Base-by-base conservation (phyloP, 257 asterid genomes). In the Capsicum baccatum region DNA sequence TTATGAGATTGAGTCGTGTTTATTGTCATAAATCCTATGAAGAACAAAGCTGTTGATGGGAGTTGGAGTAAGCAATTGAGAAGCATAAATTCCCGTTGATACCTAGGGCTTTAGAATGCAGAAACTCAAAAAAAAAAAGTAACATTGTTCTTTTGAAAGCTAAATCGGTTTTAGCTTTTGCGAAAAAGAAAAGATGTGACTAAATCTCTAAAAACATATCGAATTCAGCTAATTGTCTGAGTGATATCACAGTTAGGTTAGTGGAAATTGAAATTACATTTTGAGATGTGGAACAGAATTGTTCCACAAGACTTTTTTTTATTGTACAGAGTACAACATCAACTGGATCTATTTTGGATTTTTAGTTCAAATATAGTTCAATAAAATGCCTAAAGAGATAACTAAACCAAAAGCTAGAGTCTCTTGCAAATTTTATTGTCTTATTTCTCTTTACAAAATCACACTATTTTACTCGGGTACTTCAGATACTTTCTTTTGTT, bases 201-300 rank as follows among this genome's bases (percentile, higher is more conserved):
- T 21, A 48, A 50, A n/a, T 73, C 11, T 73, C 80, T 48, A 6
- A 50, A 48, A 3, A 48, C 5, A 44, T 47, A 19, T 42, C 3
- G 11, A 12, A 19, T 73, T 71, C 42, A 73, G 59, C 59, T 44
- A 44, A 48, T 6, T 48, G 17, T 48, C 16, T 47, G 79, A n/a
- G 80, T 73, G 55, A 73, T 47, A n/a, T 21, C 2, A 17, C n/a
- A 47, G 59, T 50, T 73, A 73, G 59, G 59, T 73, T 19, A n/a
- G 15, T 48, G 16, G 79, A 44, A 70, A 12, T 19, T 10, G n/a
- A 73, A 48, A 50, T 10, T 73, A 19, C 42, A 26, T 73, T 70
- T 73, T 73, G 80, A 48, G 80, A 73, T 52, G 80, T 73, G 39
- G 5, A 73, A 73, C 11, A 10, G 42, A 6, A n/a, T 10, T 73